Evolutionary conservation across 1,139 yeast genomes (phyloP).

Genomic region (Suhomyces bribrorum): DNA sequence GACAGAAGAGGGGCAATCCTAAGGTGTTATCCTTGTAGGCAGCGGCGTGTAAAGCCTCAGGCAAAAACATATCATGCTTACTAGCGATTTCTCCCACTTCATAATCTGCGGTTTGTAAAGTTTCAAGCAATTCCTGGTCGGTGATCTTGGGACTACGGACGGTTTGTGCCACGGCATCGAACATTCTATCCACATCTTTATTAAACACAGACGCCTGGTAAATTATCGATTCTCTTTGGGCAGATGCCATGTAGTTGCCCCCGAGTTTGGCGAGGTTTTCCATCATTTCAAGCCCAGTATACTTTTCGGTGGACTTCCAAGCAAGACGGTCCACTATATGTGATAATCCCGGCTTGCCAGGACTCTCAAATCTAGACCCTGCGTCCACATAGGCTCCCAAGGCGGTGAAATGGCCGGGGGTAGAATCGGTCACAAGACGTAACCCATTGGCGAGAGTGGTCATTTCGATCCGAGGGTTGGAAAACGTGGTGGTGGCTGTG

Average conservation of each 20-base stretch:
- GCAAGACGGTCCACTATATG: constrained; percentile 87
- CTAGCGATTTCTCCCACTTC: constrained; percentile 81
- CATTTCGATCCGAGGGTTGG: constrained; percentile 37
- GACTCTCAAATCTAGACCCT: constrained; percentile 80
- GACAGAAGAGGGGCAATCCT: constrained; percentile 86
- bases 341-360: constrained; percentile 63
- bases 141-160: constrained; percentile 68
- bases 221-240: constrained; percentile 87
- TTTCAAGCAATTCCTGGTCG: constrained; percentile 71
- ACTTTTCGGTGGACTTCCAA: constrained; percentile 72
- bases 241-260: constrained; percentile 92
- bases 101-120: constrained; percentile 71
- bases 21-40: constrained; percentile 75
- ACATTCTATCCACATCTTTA: constrained; percentile 80
- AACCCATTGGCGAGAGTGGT: constrained; percentile 75
- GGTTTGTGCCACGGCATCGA: constrained; percentile 76
- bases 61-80: constrained; percentile 84
- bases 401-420: constrained; percentile 91
- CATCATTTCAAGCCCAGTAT: constrained; percentile 69
- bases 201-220: constrained; percentile 95
- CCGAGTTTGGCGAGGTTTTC: constrained; percentile 78
- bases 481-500: constrained; percentile 15
- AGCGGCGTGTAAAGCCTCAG: constrained; percentile 82
- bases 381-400: constrained; percentile 88
- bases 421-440: constrained; percentile 78